Base-by-base conservation (phyloP, 768 basidiomycete genomes). In the Amanita jacksonii region DNA sequence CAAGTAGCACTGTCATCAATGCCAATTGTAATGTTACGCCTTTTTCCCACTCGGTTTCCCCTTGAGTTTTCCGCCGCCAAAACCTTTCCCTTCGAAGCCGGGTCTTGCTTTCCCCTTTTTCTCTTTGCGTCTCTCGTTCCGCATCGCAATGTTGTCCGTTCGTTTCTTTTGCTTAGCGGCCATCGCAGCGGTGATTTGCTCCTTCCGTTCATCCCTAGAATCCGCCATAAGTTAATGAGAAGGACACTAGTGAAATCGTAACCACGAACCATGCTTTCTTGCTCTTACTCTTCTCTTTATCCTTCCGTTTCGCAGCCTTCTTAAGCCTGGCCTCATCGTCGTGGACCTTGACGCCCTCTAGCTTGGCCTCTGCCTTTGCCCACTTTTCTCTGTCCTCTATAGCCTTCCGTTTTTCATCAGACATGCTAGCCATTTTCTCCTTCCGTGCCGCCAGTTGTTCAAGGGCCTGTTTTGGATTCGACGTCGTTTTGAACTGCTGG, bases 241-340 rank as follows among this genome's bases (percentile, higher is more conserved):
- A 41, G 4, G 24, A 36, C 4, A 22, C 6, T 20, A n/a, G 23
- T 8, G 25, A 27, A 25, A 39, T 16, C 49, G 28, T 19, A 46
- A 34, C 42, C 23, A 66, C 82, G 45, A 49, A 93, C 93, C 94
- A 98, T 34, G 75, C 72, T 56, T 84, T 85, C 60, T 85, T 87
- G 47, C 80, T 79, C 67, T 87, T 92, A 18, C 48, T 54, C 59
- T 97, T 97, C 53, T 80, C 80, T 61, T 94, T 93, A 63, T 96
- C 94, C 51, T 87, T 82, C 59, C 87, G 70, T 70, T 96, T 98
- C 6, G 77, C 79, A 32, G 91, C 91, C 67, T 96, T 97, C 69
- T 94, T 97, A 55, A 99, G 61, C 35, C 82, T 67, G 1, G 52
- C 58, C 57, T 90, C 89, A 52, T 93, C 87, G 53, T 98, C 96